A percentile compares a stretch with the other conserved stretches of the same genome.
Conservation (phyloP, 305 asterid genomes). For the Fraxinus platypoda region DNA sequence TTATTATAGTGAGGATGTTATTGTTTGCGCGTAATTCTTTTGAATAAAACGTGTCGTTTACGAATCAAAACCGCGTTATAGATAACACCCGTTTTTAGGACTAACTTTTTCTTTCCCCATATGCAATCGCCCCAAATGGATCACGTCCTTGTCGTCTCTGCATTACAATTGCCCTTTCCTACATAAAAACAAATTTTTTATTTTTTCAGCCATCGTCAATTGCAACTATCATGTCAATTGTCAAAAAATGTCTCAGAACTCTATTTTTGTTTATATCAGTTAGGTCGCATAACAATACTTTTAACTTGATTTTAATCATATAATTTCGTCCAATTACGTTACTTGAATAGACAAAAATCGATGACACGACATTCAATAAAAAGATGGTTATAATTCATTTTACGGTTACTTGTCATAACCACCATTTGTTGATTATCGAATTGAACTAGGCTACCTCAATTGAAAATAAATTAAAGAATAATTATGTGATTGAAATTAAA, state of each 20-base stretch:
- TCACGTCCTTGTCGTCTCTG: slow-evolving; percentile 6
- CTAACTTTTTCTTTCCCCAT: not conserved
- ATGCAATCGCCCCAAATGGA: not conserved
- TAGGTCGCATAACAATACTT: not conserved
- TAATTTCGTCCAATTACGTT: not conserved
- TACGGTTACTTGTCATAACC: not conserved
- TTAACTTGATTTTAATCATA: too few relatives aligned
- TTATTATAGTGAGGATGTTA: not conserved
- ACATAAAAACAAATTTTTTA: not conserved
- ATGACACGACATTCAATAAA: not conserved
- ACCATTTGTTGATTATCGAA: not conserved
- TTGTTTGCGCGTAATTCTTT: slow-evolving; percentile 16
- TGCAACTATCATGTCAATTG: not conserved
- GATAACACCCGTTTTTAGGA: not conserved
- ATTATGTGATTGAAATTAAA: not conserved
- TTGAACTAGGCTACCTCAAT: too few relatives aligned
- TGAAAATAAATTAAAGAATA: not conserved
- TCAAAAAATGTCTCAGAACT: not conserved
- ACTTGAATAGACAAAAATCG: too few relatives aligned
- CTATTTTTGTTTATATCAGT: not conserved
- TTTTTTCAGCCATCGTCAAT: not conserved
- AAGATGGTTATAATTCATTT: not conserved
- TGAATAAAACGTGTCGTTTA: slow-evolving; percentile 14
- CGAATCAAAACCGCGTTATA: slow-evolving; percentile 11
- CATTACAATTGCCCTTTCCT: not conserved